phyloP scores from a whole-genome alignment of 2,329 filamentous ascomycete species.

The Amphichorda felina region DNA sequence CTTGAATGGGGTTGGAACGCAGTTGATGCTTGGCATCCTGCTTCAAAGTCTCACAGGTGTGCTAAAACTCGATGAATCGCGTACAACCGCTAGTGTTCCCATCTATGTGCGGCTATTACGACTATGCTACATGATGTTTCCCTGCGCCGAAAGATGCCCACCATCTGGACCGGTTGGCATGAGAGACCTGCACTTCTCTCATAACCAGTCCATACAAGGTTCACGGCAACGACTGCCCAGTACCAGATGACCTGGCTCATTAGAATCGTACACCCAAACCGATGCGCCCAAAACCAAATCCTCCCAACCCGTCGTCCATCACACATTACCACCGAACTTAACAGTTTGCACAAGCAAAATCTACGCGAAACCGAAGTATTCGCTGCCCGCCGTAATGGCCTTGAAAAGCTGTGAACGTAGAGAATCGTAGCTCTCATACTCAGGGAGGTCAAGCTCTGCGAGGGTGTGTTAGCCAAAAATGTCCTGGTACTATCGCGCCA shows the following conservation, averaged over 20 bases:
- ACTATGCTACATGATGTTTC: background rate
- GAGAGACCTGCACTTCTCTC: constrained; percentile 11
- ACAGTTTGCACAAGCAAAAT: constrained; percentile 1
- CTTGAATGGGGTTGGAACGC: too few species aligned
- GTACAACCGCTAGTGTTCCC: too few species aligned
- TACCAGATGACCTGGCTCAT: too few species aligned
- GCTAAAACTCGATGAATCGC: too few species aligned
- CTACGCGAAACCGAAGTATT: constrained; percentile 96
- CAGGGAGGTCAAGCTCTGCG: constrained; percentile 92
- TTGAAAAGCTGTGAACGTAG: constrained; percentile 82
- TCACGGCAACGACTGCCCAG: background rate
- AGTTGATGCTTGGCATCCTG: too few species aligned
- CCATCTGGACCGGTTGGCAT: background rate
- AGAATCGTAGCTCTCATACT: constrained; percentile 93
- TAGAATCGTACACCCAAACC: too few species aligned
- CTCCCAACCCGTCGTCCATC: background rate
- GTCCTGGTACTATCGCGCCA: background rate
- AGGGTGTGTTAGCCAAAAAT: constrained; percentile 27
- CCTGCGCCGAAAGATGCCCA: background rate
- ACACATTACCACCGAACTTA: constrained; percentile 1
- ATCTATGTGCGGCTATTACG: background rate
- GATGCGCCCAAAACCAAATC: background rate
- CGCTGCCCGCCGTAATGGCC: constrained; percentile 93
- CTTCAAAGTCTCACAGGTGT: too few species aligned
- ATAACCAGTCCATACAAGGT: background rate